phyloP scores from a whole-genome alignment of 2,329 filamentous ascomycete genomes.

The Aspergillus ustus region DNA sequence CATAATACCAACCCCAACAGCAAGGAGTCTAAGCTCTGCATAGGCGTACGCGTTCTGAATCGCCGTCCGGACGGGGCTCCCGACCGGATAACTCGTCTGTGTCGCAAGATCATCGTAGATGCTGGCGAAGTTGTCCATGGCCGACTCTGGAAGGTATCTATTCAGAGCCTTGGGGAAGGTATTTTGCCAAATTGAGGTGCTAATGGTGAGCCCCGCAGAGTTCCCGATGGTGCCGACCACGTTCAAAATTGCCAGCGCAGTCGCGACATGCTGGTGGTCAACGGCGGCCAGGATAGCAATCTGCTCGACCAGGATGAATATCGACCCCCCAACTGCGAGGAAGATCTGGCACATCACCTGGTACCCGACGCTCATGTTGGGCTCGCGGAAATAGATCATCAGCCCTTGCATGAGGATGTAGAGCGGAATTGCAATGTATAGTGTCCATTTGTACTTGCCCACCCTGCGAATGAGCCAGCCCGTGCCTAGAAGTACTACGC shows the following conservation, averaged over 20 bases:
- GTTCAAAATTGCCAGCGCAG: conserved; percentile 59
- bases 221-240: conserved; percentile 62
- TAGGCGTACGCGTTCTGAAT: conserved; percentile 66
- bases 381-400: conserved; percentile 61
- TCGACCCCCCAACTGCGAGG: conserved; percentile 59
- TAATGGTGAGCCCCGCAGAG: conserved; percentile 59
- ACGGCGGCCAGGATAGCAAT: conserved; percentile 60
- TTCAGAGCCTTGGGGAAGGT: conserved; percentile 55
- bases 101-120: conserved; percentile 21
- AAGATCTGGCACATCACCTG: conserved; percentile 64
- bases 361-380: conserved; percentile 55
- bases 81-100: conserved; percentile 38
- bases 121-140: conserved; percentile 7
- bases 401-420: conserved; percentile 59
- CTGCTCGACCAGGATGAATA: conserved; percentile 59
- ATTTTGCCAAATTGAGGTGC: conserved; percentile 65
- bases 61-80: conserved; percentile 54
- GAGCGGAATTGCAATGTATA: conserved; percentile 59
- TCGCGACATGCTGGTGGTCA: conserved; percentile 61
- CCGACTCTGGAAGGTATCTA: conserved; percentile 12
- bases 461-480: conserved; percentile 56
- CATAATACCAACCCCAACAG: conserved; percentile 54
- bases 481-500: conserved; percentile 59
- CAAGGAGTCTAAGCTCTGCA: conserved; percentile 57
- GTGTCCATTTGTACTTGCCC: conserved; percentile 58